Evolutionary conservation across 495 filamentous ascomycete genomes (phyloP), one percentile per base, ranked within the genome.

Genomic region (Melanomma pulvis-pyrius): DNA sequence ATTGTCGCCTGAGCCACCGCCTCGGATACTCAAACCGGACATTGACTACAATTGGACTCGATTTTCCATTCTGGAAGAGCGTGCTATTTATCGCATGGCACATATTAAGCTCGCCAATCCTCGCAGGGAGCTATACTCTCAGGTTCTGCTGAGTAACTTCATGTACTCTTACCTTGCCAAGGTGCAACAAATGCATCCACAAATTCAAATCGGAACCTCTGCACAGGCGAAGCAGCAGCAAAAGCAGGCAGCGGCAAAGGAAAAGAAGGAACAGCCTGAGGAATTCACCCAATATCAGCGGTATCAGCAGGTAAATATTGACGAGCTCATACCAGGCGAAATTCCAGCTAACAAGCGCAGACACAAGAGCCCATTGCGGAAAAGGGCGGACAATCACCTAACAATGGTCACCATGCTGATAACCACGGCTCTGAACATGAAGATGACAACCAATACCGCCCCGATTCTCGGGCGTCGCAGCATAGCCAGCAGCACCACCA

Each of bases 151-250:
- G 70, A 97, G 93, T 78, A 99, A 99, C 72, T 99, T 99, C 77
- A 99, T 99, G 94, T 99, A 99, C 81, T 93, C 91, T 30, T 99
- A 99, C 75, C 84, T 99, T 67, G 96, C 93, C 56, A 98, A 98
- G 78, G 94, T 99, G 34, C 94, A 98, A 78, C 91, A 94, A 67
- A 96, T 97, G 89, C 94, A 98, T 74, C 94, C 96, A 29, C 90
- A 93, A 67, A 87, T 96, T 69, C 87, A 92, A 70, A 85, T 92
- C 51, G 88, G 89, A 15, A 77, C 82, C 9, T 82, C 82, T 50
- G 74, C 79, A 26, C 78, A 81, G 1, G 82, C 86, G 49, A 82
- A 86, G 59, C 84, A 86, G 41, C 83, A 90, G 69, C 79, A 85
- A 63, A 74, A 81, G 55, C 82, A 86, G 39, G 32, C 56, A 53